Evolutionary conservation across 2,329 filamentous ascomycete genomes (phyloP).

Genomic region (Acephala macrosclerotiorum): DNA sequence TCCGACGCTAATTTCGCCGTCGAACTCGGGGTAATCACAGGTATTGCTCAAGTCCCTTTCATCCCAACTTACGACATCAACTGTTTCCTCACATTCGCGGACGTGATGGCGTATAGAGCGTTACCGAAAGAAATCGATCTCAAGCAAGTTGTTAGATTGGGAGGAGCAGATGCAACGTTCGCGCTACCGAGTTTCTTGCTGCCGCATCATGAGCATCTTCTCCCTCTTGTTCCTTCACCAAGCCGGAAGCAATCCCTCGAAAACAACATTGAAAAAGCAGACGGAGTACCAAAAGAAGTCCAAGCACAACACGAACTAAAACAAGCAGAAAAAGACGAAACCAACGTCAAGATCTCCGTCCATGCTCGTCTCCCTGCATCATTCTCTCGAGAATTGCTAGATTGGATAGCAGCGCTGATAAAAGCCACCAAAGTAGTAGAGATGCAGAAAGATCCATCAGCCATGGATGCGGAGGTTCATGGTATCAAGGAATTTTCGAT

Average conservation of each 20-base stretch:
- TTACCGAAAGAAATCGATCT: constrained; percentile 51
- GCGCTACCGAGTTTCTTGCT: constrained; percentile 57
- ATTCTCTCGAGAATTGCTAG: constrained; percentile 59
- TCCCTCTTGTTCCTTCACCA: constrained; percentile 50
- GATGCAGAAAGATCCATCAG: constrained; percentile 50
- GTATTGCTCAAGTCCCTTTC: constrained; percentile 55
- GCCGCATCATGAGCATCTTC: constrained; percentile 61
- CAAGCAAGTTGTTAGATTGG: constrained; percentile 57
- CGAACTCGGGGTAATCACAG: constrained; percentile 53
- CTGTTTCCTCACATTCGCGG: constrained; percentile 52
- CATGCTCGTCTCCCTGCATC: constrained; percentile 57
- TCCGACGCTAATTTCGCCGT: constrained; percentile 60
- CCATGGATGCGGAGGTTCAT: constrained; percentile 41
- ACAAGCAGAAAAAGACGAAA: constrained; percentile 53
- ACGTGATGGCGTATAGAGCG: constrained; percentile 58
- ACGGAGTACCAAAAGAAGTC: constrained; percentile 52
- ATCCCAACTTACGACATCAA: constrained; percentile 56
- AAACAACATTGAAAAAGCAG: constrained; percentile 49
- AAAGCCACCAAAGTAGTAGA: constrained; percentile 65
- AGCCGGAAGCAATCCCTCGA: constrained; percentile 45
- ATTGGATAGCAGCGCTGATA: constrained; percentile 61
- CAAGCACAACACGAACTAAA: constrained; percentile 50
- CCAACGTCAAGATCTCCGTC: constrained; percentile 54
- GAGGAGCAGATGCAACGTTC: constrained; percentile 57
- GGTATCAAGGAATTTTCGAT: constrained; percentile 42